A percentile compares a stretch with the other conserved stretches of the same genome.
These are phyloP conservation scores for Eucalyptus erythrocorys DNA, from an alignment of 345 rosid genomes.

Conservation along the genomic window DNA sequence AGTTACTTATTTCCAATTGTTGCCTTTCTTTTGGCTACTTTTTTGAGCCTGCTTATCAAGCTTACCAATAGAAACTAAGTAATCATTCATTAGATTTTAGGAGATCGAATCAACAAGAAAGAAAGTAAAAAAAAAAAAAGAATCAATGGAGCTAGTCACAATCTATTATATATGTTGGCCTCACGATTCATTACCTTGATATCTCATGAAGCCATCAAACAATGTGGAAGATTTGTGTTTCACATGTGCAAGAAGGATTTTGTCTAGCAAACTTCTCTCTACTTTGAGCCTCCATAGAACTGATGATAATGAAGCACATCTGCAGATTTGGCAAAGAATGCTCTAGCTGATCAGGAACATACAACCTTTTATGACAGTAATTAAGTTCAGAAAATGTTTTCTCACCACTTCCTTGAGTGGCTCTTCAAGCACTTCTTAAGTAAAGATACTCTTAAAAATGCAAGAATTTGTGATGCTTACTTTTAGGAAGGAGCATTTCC, in stretches of 20 bases:
- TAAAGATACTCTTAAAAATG: background rate
- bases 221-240: background rate
- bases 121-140: background rate
- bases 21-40: background rate
- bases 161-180: background rate
- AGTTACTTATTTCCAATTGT: background rate
- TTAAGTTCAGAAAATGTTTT: background rate
- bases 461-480: background rate
- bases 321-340: background rate
- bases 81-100: background rate
- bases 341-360: background rate
- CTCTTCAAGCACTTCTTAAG: background rate
- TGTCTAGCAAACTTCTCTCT: background rate
- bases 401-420: background rate
- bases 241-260: background rate
- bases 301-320: background rate
- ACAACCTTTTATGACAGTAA: background rate
- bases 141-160: background rate
- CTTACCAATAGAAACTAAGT: background rate
- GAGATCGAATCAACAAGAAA: background rate
- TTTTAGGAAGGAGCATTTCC: background rate
- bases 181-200: background rate
- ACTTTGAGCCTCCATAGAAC: background rate
- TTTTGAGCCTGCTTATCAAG: background rate
- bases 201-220: background rate